phyloP scores from a whole-genome alignment of 441 rosid species.

The Bruguiera hainesii region DNA sequence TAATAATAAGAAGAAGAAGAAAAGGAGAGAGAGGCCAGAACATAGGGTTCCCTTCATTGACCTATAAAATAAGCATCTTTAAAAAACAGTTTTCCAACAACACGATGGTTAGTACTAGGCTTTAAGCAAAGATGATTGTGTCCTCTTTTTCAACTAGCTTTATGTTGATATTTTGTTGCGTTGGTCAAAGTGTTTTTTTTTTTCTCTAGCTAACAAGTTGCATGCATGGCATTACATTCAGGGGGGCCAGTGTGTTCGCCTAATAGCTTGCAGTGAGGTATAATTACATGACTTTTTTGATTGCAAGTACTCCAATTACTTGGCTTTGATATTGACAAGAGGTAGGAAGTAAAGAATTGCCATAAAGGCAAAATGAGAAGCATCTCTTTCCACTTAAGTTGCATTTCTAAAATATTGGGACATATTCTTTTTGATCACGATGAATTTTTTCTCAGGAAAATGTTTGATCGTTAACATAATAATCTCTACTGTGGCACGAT shows the following conservation, averaged over 20 bases:
- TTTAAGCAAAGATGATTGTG: slow-evolving; percentile 26
- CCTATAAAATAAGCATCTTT: slow-evolving; percentile 7
- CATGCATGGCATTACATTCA: neutral
- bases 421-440: too few relatives aligned
- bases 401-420: too few relatives aligned
- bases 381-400: too few relatives aligned
- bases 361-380: too few relatives aligned
- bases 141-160: slow-evolving; percentile 23
- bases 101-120: slow-evolving; percentile 13
- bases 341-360: too few relatives aligned
- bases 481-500: too few relatives aligned
- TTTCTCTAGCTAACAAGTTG: neutral
- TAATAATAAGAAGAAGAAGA: too few relatives aligned
- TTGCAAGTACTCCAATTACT: neutral
- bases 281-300: slow-evolving; percentile 7
- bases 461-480: too few relatives aligned
- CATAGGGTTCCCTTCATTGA: slow-evolving; percentile 37
- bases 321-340: too few relatives aligned
- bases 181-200: neutral
- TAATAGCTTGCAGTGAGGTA: slow-evolving; percentile 8
- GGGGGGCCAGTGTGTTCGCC: slow-evolving; percentile 13
- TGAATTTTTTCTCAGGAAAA: too few relatives aligned
- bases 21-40: neutral
- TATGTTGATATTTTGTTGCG: neutral
- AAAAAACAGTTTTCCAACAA: slow-evolving; percentile 23